Percentiles rank a stretch among this genome's conserved stretches.
Conservation (phyloP, 805 yeast species). For the Nakazawaea peltata region DNA sequence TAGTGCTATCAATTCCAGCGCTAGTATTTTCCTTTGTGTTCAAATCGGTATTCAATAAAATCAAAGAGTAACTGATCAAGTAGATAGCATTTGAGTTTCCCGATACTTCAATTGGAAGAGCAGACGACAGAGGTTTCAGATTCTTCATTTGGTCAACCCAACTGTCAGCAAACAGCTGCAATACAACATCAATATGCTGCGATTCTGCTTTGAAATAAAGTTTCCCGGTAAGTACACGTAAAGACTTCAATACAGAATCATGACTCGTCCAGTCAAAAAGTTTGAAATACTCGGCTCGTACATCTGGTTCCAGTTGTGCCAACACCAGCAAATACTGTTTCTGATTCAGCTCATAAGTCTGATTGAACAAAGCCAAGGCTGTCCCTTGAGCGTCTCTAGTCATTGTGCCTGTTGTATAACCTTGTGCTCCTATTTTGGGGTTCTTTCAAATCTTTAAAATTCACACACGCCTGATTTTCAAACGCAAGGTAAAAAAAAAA, state of each 20-base stretch:
- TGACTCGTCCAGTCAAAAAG: conserved; percentile 30
- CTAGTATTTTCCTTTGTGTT: conserved; percentile 42
- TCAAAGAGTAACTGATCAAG: conserved; percentile 61
- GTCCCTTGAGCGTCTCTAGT: conserved; percentile 1
- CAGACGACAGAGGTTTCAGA: conserved; percentile 14
- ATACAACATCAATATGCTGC: conserved; percentile 67
- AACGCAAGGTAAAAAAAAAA: too few relatives aligned
- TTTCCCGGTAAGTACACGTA: conserved; percentile 53
- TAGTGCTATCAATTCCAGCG: too few relatives aligned
- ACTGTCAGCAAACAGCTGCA: conserved; percentile 58
- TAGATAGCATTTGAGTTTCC: conserved; percentile 53
- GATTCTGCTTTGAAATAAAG: conserved; percentile 79
- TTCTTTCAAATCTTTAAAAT: too few relatives aligned
- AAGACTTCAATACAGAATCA: conserved; percentile 44
- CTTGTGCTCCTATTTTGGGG: neutral
- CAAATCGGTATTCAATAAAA: conserved; percentile 70
- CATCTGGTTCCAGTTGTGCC: conserved; percentile 1
- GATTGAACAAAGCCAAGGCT: conserved; percentile 4
- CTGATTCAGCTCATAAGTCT: conserved; percentile 8
- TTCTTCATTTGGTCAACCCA: conserved; percentile 47
- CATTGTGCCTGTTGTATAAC: neutral
- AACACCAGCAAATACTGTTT: conserved; percentile 5
- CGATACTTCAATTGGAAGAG: conserved; percentile 30
- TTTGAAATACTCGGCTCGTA: conserved; percentile 6
- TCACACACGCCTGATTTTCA: too few relatives aligned